Conservation (phyloP, 176 grass and related monocot species). For the Zea luxurians region DNA sequence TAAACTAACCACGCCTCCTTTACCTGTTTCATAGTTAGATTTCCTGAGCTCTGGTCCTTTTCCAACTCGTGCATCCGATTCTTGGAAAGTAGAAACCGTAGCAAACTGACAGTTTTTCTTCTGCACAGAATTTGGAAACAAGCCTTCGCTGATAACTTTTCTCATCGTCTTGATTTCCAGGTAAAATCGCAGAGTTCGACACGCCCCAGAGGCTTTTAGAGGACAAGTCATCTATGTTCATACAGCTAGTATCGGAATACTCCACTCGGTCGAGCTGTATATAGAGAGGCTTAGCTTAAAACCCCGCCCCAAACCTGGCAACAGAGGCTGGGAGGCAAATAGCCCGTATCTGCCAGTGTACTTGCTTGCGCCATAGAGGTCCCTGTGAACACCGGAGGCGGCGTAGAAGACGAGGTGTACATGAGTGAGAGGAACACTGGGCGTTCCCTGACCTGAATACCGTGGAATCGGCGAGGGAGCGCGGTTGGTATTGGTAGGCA, state of each 20-base stretch:
- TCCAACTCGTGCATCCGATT: not conserved
- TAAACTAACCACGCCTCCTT: constrained; percentile 4
- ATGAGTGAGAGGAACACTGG: not conserved
- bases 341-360: constrained; percentile 31
- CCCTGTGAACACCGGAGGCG: constrained; percentile 33
- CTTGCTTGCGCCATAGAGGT: constrained; percentile 37
- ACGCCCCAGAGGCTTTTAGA: constrained; percentile 70
- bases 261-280: constrained; percentile 75
- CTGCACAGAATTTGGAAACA: not conserved
- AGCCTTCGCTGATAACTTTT: not conserved
- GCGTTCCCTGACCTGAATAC: constrained; percentile 49
- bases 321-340: constrained; percentile 45
- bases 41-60: not conserved
- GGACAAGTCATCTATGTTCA: constrained; percentile 90
- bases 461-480: constrained; percentile 23
- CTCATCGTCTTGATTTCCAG: constrained; percentile 48
- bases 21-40: not conserved
- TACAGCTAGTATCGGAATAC: constrained; percentile 86
- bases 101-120: not conserved
- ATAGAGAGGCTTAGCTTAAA: constrained; percentile 66
- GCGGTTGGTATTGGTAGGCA: not conserved
- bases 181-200: constrained; percentile 87
- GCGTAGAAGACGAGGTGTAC: constrained; percentile 15
- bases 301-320: constrained; percentile 28
- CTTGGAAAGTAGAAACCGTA: not conserved